A percentile compares a stretch with the other conserved stretches of the same genome.
Evolutionary conservation across 345 rosid genomes (phyloP).

Genomic region (Capsella bursapastoris): DNA sequence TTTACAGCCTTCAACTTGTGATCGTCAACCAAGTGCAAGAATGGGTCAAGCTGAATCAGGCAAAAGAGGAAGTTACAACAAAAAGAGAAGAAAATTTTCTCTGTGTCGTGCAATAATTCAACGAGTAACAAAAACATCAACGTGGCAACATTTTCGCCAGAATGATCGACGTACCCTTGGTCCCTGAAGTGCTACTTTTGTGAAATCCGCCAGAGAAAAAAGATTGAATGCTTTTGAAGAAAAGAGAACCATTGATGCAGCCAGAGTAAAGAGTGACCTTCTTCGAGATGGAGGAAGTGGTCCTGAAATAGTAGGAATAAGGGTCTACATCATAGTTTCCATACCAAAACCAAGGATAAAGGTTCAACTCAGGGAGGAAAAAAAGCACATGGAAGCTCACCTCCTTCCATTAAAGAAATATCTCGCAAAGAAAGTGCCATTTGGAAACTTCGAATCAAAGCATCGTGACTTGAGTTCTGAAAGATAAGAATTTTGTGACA

Average conservation of each 20-base stretch:
- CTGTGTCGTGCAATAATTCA: neutral
- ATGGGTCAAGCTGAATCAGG: conserved; percentile 80
- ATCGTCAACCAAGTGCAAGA: conserved; percentile 73
- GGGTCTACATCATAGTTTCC: conserved; percentile 16
- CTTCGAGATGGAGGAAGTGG: conserved; percentile 77
- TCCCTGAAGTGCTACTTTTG: conserved; percentile 63
- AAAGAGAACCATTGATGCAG: conserved; percentile 87
- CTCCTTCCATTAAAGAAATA: conserved; percentile 74
- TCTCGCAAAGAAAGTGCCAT: conserved; percentile 87
- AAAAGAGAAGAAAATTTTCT: neutral
- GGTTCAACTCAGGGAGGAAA: conserved; percentile 10
- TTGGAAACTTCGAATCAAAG: conserved; percentile 84
- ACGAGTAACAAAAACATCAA: conserved; percentile 23
- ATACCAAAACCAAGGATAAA: conserved; percentile 21
- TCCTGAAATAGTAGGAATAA: conserved; percentile 54
- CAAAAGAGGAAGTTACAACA: conserved; percentile 22
- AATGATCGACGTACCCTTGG: conserved; percentile 55
- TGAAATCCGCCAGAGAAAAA: conserved; percentile 55
- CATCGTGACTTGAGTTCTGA: conserved; percentile 89
- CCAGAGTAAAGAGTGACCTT: conserved; percentile 83
- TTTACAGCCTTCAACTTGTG: conserved; percentile 69
- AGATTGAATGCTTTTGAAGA: conserved; percentile 77
- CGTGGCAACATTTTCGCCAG: conserved; percentile 17
- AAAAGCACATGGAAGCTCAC: conserved; percentile 49
- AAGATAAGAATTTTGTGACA: conserved; percentile 21